Evolutionary conservation across 176 grass and related monocot species (phyloP).

Genomic region (barley (Hordeum vulgare)): MorexV3_pseudomolecules_assembly NC_058519.1:512088437-512088936

Average conservation of each 20-base stretch:
- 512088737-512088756: conserved; percentile 13
- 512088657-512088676: neutral
- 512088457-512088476: conserved; percentile 73
- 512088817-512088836: neutral
- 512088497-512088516: conserved; percentile 31
- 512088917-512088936: neutral
- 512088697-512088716: neutral
- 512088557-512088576: too few species aligned
- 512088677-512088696: neutral
- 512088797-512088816: conserved; percentile 18
- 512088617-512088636: neutral
- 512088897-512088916: neutral
- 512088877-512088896: neutral
- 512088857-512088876: neutral
- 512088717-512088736: neutral
- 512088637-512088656: neutral
- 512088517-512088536: neutral
- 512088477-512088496: conserved; percentile 59
- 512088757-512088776: neutral
- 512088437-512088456: conserved; percentile 73
- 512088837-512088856: neutral
- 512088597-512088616: too few species aligned
- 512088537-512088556: too few species aligned
- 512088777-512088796: conserved; percentile 23
- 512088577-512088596: too few species aligned